These are phyloP conservation scores for Wickerhamomyces pijperi DNA, from an alignment of 805 yeast species.

Conservation along the genomic window DNA sequence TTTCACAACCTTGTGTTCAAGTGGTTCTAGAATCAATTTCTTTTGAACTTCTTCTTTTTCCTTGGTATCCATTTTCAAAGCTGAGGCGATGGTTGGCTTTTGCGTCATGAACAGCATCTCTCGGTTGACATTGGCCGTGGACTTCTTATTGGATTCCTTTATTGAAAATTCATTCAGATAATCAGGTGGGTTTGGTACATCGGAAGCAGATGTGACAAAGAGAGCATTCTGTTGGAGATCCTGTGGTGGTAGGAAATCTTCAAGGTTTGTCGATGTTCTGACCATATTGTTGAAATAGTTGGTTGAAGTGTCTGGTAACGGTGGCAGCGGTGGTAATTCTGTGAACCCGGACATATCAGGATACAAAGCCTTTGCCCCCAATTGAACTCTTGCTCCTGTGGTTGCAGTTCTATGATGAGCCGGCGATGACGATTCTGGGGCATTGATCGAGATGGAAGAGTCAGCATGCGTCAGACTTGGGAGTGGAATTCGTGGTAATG, in stretches of 20 bases:
- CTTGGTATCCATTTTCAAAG: no score
- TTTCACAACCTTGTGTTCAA: constrained; percentile 18
- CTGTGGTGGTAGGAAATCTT: not conserved
- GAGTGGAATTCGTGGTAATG: constrained; percentile 5
- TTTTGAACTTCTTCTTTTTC: no score
- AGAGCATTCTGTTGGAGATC: no score
- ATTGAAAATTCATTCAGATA: no score
- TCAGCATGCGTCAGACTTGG: constrained; percentile 1
- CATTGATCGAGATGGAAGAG: constrained; percentile 6
- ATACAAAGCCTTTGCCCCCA: no score
- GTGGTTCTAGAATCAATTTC: constrained; percentile 1
- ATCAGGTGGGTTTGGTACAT: no score
- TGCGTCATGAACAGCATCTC: no score
- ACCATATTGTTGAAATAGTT: not conserved
- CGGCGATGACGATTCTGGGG: constrained; percentile 19
- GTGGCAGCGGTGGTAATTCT: no score
- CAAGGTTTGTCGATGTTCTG: not conserved
- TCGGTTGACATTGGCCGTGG: no score
- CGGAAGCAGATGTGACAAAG: no score
- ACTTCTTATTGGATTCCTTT: no score
- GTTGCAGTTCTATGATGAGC: constrained; percentile 18
- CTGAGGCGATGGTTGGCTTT: constrained; percentile 1
- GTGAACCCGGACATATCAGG: no score
- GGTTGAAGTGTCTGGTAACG: not conserved
- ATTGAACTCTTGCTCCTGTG: not conserved